Evolutionary conservation across 495 filamentous ascomycete species (phyloP), one percentile per base, ranked within the genome.

Genomic region (Penicillium tannophilum): DNA sequence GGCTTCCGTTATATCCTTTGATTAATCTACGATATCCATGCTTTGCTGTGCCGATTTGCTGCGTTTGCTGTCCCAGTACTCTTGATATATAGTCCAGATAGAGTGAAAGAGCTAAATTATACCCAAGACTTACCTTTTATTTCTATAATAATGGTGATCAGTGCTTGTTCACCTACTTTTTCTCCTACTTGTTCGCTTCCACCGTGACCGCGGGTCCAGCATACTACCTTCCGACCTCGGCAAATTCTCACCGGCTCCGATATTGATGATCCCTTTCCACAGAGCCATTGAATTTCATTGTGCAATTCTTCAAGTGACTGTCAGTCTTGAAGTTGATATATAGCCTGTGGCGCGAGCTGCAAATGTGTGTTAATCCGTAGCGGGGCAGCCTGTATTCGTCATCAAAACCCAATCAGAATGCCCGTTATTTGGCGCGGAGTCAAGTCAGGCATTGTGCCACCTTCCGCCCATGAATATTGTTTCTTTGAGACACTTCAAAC

Each of bases 1-100:
- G 83, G 85, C 7, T 90, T 90, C 61, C 76, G 86, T 61, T 90
- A 87, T 56, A 72, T 73, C 42, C 42, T 70, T 2, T 72, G 19
- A 67, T 12, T 20, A 14, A 11, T n/a, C 23, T 2, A 52, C 33
- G 10, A 44, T 45, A 24, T 35, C 14, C 5, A 12, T n/a, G 12
- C n/a, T 17, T 51, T 33, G 28, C 36, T 12, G 36, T 41, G 7
- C 16, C 16, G 16, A 20, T 11, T 3, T 11, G 6, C 12, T 8
- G 10, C 1, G 33, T 36, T 36, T 1, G 10, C 12, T 36, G 9
- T 14, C 9, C 33, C 33, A 14, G 10, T 12, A 17, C 1, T 41
- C 16, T 17, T 41, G 2, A 1, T 6, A 7, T 6, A n/a, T 8
- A n/a, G 4, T 6, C 4, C 16, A 14, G 39, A 41, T 41, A 36